Evolutionary conservation across 2,329 filamentous ascomycete genomes (phyloP).

Genomic region (Arthrobotrys sphaeroides): DNA sequence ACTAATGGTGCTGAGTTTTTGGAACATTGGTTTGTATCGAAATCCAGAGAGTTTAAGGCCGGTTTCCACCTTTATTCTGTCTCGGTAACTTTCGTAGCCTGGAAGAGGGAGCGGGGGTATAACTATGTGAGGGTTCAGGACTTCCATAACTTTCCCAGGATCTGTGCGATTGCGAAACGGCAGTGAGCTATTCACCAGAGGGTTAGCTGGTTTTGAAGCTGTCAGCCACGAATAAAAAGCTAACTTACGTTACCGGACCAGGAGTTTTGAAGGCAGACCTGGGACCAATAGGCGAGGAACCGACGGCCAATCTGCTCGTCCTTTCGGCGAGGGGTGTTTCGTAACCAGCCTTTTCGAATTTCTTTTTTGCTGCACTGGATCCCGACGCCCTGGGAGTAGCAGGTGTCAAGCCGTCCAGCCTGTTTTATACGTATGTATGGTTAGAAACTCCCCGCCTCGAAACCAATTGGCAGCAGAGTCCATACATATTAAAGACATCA

Average conservation of each 20-base stretch:
- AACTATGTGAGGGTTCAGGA: constrained; percentile 79
- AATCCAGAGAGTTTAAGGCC: constrained; percentile 91
- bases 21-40: constrained; percentile 88
- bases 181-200: constrained; percentile 63
- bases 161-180: constrained; percentile 80
- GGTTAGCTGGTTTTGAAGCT: neutral
- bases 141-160: constrained; percentile 81
- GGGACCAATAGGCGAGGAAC: constrained; percentile 55
- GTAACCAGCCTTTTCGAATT: constrained; percentile 60
- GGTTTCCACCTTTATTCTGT: constrained; percentile 75
- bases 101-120: constrained; percentile 70
- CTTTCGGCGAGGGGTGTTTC: constrained; percentile 65
- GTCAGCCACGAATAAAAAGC: constrained; percentile 29
- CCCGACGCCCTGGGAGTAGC: constrained; percentile 65
- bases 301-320: constrained; percentile 57
- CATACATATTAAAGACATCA: constrained; percentile 85
- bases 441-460: neutral
- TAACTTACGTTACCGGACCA: constrained; percentile 60
- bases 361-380: constrained; percentile 63
- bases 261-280: constrained; percentile 26
- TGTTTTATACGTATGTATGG: constrained; percentile 57
- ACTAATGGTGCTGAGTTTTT: constrained; percentile 91
- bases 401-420: constrained; percentile 74
- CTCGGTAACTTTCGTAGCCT: constrained; percentile 70
- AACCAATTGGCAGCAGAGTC: constrained; percentile 1